Percentiles rank a stretch among this genome's conserved stretches.
These are phyloP conservation scores for Ophiostoma angusticollis DNA, from an alignment of 2,329 filamentous ascomycete genomes.

Conservation along the genomic window DNA sequence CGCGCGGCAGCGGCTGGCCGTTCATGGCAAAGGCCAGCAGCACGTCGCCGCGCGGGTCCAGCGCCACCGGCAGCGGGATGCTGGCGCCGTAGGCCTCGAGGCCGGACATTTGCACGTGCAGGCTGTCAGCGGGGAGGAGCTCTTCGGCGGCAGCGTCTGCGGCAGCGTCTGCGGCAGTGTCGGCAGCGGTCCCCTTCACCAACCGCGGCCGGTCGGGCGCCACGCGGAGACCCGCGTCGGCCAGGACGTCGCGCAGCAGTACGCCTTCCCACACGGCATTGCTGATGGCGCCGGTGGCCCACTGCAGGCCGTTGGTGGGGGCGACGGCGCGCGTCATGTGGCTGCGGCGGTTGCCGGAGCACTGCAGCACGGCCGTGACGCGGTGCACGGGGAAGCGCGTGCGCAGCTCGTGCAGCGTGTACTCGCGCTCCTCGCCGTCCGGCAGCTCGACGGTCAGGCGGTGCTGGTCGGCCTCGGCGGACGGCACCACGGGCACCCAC, in stretches of 20 bases:
- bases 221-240: slow-evolving; percentile 36
- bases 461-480: slow-evolving; percentile 24
- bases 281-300: slow-evolving; percentile 46
- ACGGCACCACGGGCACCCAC: slow-evolving; percentile 39
- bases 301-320: slow-evolving; percentile 44
- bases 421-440: slow-evolving; percentile 38
- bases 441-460: slow-evolving; percentile 43
- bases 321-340: slow-evolving; percentile 42
- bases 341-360: slow-evolving; percentile 45
- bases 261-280: slow-evolving; percentile 48
- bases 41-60: slow-evolving; percentile 50
- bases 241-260: slow-evolving; percentile 39
- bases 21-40: slow-evolving; percentile 58
- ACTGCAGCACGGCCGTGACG: slow-evolving; percentile 45
- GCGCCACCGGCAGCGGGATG: slow-evolving; percentile 44
- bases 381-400: slow-evolving; percentile 35
- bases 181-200: slow-evolving; percentile 6
- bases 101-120: slow-evolving; percentile 46
- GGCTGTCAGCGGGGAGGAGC: slow-evolving; percentile 28
- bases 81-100: slow-evolving; percentile 49
- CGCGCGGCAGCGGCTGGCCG: slow-evolving; percentile 44
- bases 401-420: slow-evolving; percentile 42
- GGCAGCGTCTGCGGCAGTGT: no score
- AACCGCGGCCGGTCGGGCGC: not conserved
- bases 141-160: no score